Base-by-base conservation (phyloP, 768 basidiomycete species). In the Mycena sanguinolenta region DNA sequence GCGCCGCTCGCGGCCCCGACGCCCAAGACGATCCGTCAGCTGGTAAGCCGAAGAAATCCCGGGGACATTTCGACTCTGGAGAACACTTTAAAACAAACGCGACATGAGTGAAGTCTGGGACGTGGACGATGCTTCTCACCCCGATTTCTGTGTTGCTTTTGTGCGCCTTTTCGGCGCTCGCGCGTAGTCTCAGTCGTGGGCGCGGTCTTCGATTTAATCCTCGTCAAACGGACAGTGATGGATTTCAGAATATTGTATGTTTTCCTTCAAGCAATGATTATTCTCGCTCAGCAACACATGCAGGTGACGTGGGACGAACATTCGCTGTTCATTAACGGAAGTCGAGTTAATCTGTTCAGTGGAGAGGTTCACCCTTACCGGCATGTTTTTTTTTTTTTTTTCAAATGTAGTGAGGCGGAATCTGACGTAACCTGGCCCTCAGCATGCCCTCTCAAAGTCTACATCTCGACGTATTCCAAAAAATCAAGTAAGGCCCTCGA, bases 301-400 rank as follows among this genome's bases (percentile, higher is more conserved):
- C 28, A 85, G 84, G 83, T 84, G 5, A 84, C 84, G 4, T 85
- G 84, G 83, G 84, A 85, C 61, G 73, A 84, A 74, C 84, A 84
- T 68, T 85, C 84, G 1, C 77, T 80, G 38, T 74, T 81, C 64
- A 82, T 85, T 65, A 83, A 84, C 73, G 84, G 84, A 25, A 77
- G 79, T 62, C 82, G 84, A 27, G 72, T 85, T 10, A 79, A 82
- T 79, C 59, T 85, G 4, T 84, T 82, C 62, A 83, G 82, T 67
- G 83, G 84, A 62, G 84, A 84, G 73, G 81, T 85, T 30, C 84
- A 85, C 72, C 83, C 84, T 10, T 84, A 82, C 74, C 76, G 83
- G 84, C 82, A 70, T 50, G 65, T 36, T 14, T 34, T 34, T 34
- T 10, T 5, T 14, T 4, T n/a, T 21, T 38, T 25, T 58, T 34